These are phyloP conservation scores for Juglanconis juglandina DNA, from an alignment of 2,329 filamentous ascomycete genomes.

Conservation along the genomic window DNA sequence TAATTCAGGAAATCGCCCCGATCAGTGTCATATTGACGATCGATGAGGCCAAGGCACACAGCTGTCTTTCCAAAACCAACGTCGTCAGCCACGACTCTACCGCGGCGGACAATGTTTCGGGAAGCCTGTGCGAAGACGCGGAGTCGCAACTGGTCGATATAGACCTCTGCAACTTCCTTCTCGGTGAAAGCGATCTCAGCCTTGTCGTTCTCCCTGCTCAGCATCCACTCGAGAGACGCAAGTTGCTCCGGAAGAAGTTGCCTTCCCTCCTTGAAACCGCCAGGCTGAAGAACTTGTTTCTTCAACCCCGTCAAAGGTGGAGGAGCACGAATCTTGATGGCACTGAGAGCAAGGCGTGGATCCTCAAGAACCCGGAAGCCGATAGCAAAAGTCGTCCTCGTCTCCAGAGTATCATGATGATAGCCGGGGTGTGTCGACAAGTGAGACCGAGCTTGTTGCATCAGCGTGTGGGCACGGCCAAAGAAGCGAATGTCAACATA, in stretches of 20 bases:
- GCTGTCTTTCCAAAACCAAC: constrained; percentile 45
- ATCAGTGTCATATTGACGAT: constrained; percentile 25
- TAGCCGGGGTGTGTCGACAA: constrained; percentile 5
- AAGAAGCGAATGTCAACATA: constrained; percentile 13
- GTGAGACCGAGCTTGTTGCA: constrained; percentile 14
- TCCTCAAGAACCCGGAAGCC: constrained; percentile 14
- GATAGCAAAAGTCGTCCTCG: constrained; percentile 6
- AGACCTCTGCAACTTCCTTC: constrained; percentile 36
- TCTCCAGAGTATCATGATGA: not conserved
- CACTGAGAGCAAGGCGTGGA: not conserved
- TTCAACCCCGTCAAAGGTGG: not conserved
- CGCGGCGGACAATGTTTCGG: constrained; percentile 22
- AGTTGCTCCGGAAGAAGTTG: constrained; percentile 22
- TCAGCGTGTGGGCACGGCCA: constrained; percentile 8
- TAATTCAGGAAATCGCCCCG: constrained; percentile 15
- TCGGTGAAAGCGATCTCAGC: constrained; percentile 22
- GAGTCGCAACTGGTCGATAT: not conserved
- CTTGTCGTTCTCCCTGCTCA: constrained; percentile 20
- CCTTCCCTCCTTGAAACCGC: constrained; percentile 10
- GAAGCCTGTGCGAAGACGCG: constrained; percentile 4
- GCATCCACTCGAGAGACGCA: constrained; percentile 26
- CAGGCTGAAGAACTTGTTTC: not conserved
- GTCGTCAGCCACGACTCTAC: constrained; percentile 41
- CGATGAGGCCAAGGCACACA: constrained; percentile 36
- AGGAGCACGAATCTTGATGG: not conserved